Conservation (phyloP, 78 protist genomes). For the Tieghemostelium lacteum region DNA sequence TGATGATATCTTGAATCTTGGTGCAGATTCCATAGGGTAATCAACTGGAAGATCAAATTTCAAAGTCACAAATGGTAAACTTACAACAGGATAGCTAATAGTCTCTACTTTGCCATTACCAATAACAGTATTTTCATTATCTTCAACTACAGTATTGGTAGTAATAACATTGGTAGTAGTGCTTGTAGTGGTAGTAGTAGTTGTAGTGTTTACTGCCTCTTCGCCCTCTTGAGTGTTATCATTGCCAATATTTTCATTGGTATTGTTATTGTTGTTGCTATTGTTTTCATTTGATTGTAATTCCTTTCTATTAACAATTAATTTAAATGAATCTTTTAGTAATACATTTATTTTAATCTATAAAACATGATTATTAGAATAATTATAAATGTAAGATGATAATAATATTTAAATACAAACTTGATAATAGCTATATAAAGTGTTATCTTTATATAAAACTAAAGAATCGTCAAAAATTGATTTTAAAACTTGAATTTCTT, state of each 20-base stretch:
- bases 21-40: background rate
- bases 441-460: background rate
- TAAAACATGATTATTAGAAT: background rate
- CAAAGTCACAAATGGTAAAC: slow-evolving; percentile 1
- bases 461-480: slow-evolving; percentile 36
- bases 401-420: background rate
- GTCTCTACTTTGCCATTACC: too few relatives aligned
- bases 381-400: too few relatives aligned
- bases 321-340: background rate
- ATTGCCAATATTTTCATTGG: background rate
- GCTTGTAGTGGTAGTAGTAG: background rate
- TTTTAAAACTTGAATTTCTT: slow-evolving; percentile 35
- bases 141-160: background rate
- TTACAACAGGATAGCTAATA: slow-evolving; percentile 1
- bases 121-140: too few relatives aligned
- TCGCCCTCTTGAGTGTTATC: background rate
- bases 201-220: background rate
- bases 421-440: too few relatives aligned
- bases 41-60: background rate
- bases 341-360: background rate
- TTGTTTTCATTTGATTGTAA: background rate
- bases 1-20: slow-evolving; percentile 11
- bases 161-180: background rate
- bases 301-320: background rate
- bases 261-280: background rate